Evolutionary conservation across 1,284 basidiomycete genomes (phyloP), one percentile per base, ranked within the genome.

Genomic region (Cutaneotrichosporon mucoides): DNA sequence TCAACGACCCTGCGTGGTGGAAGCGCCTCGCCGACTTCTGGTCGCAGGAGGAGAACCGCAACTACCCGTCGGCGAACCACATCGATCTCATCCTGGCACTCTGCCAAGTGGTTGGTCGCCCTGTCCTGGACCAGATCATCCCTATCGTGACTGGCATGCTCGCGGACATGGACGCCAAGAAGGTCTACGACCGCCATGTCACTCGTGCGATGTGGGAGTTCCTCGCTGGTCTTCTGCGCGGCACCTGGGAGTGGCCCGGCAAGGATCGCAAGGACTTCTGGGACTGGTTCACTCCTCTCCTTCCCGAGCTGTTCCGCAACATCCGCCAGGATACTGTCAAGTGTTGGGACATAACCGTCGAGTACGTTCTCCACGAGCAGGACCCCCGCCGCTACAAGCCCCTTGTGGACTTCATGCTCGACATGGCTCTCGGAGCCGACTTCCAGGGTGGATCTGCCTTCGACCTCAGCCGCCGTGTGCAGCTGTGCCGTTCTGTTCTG

Each of bases 201-300:
- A 93, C 95, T 72, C 85, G 94, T 37, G 92, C 92, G 24, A 88
- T 88, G 6, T 90, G 88, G 53, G 95, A 99, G 80, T 80, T 96
- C 37, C 74, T 97, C 41, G 83, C 85, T 48, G 94, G 93, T 46
- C 71, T 89, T 51, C 73, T 88, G 53, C 67, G 81, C 84, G 94
- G 92, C 34, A 86, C 88, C 11, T 96, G 96, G 77, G 91, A 98
- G 74, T 99, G 95, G 95, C 82, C 86, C 0, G 81, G 82, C 59
- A 78, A 79, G 55, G 79, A 83, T 62, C 83, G 85, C 49, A 77
- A 84, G 50, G 73, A 76, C 50, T 77, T 98, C 4, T 95, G 91
- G 92, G 72, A 80, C 37, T 99, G 95, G 96, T 81, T 89, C 50
- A 81, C 81, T 10, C 78, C 81, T n/a, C 84, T 85, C 46, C 78